Conservation (phyloP, 2,329 filamentous ascomycete genomes). For the Penicillium sp. region DNA sequence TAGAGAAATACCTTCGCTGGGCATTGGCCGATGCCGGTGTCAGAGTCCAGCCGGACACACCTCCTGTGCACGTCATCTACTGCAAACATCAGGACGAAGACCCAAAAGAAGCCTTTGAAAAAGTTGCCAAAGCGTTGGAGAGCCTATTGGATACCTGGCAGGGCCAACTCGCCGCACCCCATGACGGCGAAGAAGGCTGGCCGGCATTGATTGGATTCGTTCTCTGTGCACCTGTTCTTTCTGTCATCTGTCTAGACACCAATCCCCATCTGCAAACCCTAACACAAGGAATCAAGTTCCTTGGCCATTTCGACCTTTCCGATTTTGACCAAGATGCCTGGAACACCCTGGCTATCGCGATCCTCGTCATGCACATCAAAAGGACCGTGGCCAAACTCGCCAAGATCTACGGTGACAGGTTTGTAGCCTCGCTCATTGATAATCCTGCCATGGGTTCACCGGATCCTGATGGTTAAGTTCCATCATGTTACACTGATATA, state of each 20-base stretch:
- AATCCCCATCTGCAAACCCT: slow-evolving; percentile 22
- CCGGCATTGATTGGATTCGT: slow-evolving; percentile 50
- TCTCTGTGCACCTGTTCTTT: slow-evolving; percentile 46
- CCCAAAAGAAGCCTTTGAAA: slow-evolving; percentile 34
- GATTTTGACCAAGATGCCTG: slow-evolving; percentile 50
- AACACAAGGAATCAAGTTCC: slow-evolving; percentile 3
- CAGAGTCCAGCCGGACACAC: slow-evolving; percentile 24
- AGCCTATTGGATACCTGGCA: slow-evolving; percentile 39
- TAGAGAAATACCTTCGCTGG: slow-evolving; percentile 47
- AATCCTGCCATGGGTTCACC: background rate
- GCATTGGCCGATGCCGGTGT: slow-evolving; percentile 44
- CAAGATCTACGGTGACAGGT: slow-evolving; percentile 21
- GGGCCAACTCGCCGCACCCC: slow-evolving; percentile 16
- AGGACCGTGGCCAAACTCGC: slow-evolving; percentile 43
- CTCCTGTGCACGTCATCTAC: slow-evolving; percentile 42
- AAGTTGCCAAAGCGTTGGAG: slow-evolving; percentile 38
- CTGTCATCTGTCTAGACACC: slow-evolving; percentile 45
- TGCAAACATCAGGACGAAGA: slow-evolving; percentile 34
- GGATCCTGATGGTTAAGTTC: background rate
- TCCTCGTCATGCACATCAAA: slow-evolving; percentile 47
- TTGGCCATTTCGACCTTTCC: slow-evolving; percentile 48
- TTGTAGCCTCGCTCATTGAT: background rate
- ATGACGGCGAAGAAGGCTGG: slow-evolving; percentile 13
- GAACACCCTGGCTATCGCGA: slow-evolving; percentile 51
- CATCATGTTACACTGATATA: too few relatives aligned